These are phyloP conservation scores for Fusarium caatingaense DNA, from an alignment of 2,329 filamentous ascomycete species.

Conservation along the genomic window DNA sequence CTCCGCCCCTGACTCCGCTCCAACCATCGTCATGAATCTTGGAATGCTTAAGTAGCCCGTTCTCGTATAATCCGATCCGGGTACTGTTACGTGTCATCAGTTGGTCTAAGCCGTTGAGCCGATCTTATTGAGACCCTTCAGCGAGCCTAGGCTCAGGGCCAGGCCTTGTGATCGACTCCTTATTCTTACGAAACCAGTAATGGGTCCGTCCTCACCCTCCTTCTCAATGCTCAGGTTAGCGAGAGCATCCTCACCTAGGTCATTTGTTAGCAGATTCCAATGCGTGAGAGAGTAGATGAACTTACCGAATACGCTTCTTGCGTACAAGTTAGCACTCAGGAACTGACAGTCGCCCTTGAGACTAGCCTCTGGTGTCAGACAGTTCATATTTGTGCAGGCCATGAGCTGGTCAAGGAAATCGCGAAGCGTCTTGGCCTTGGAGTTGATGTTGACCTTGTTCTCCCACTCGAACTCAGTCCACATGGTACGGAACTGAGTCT, in stretches of 20 bases:
- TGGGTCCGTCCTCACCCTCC: slow-evolving; percentile 92
- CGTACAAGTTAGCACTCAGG: slow-evolving; percentile 95
- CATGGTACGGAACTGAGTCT: slow-evolving; percentile 99
- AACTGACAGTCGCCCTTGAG: slow-evolving; percentile 98
- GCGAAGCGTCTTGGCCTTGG: slow-evolving; percentile 89
- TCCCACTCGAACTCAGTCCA: slow-evolving; percentile 99
- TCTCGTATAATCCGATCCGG: slow-evolving; percentile 28
- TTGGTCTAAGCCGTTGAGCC: slow-evolving; percentile 53
- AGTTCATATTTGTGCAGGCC: slow-evolving; percentile 99
- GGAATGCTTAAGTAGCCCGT: slow-evolving; percentile 37
- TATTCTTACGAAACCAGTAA: slow-evolving; percentile 98
- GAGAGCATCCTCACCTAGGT: slow-evolving; percentile 93
- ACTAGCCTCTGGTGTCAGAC: slow-evolving; percentile 93
- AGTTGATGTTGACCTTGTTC: slow-evolving; percentile 99
- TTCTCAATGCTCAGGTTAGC: slow-evolving; percentile 98
- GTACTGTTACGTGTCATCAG: slow-evolving; percentile 21
- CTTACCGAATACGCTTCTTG: slow-evolving; percentile 97
- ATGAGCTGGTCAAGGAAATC: slow-evolving; percentile 95
- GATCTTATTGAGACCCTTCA: slow-evolving; percentile 94
- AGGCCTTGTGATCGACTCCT: slow-evolving; percentile 95
- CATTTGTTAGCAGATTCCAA: slow-evolving; percentile 40
- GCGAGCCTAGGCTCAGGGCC: slow-evolving; percentile 89
- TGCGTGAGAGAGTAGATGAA: slow-evolving; percentile 39
- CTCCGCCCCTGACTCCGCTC: slow-evolving; percentile 49
- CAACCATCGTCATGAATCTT: slow-evolving; percentile 47